A percentile compares a stretch with the other conserved stretches of the same genome.
Evolutionary conservation across 2,329 filamentous ascomycete genomes (phyloP).

Genomic region (Alternaria viburni): DNA sequence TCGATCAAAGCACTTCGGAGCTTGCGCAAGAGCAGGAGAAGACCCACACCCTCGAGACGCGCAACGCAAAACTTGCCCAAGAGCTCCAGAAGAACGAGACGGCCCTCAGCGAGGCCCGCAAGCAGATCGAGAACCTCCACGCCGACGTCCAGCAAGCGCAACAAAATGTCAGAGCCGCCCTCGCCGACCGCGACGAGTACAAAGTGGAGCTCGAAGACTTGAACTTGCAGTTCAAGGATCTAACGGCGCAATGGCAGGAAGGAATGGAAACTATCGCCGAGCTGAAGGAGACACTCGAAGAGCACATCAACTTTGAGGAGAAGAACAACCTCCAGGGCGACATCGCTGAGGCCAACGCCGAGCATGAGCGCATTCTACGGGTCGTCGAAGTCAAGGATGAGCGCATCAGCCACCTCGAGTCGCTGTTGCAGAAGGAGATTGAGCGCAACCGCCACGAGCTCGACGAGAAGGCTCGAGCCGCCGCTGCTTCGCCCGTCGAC

Average conservation of each 20-base stretch:
- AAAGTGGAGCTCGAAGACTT: not conserved
- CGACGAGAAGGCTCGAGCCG: slow-evolving; percentile 12
- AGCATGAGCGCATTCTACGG: slow-evolving; percentile 14
- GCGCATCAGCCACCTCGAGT: slow-evolving; percentile 31
- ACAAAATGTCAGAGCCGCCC: not conserved
- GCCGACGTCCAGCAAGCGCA: not conserved
- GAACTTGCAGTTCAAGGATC: slow-evolving; percentile 15
- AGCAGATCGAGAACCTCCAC: not conserved
- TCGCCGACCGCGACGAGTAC: slow-evolving; percentile 1
- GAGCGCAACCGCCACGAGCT: slow-evolving; percentile 13
- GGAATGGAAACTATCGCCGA: slow-evolving; percentile 9
- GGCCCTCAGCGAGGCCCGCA: not conserved
- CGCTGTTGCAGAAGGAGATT: slow-evolving; percentile 24
- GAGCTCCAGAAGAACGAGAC: not conserved
- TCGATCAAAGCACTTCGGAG: not conserved
- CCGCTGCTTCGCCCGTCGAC: slow-evolving; percentile 18
- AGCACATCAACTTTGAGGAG: not conserved
- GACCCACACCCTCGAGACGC: not conserved
- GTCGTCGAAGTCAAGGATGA: slow-evolving; percentile 30
- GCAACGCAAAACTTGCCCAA: not conserved
- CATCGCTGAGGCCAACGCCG: slow-evolving; percentile 11
- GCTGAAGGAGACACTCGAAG: slow-evolving; percentile 7
- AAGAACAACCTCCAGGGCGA: slow-evolving; percentile 18
- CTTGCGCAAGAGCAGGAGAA: not conserved
- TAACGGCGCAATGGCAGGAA: slow-evolving; percentile 18